Conservation (phyloP, 116 monocot species). For the Phalaenopsis hybrid region DNA sequence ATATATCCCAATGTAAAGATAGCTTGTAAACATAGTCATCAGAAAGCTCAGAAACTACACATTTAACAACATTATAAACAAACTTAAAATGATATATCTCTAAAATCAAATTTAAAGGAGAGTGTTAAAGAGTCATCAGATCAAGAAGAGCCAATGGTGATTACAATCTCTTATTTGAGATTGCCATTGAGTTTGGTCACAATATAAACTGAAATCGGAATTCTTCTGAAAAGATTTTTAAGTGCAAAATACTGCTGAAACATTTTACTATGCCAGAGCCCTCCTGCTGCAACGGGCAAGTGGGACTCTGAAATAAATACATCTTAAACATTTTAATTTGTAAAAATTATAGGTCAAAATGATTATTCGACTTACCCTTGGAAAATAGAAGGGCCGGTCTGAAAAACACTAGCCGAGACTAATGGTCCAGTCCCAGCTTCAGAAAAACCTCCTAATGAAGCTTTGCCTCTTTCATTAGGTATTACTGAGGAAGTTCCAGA, state of each 20-base stretch:
- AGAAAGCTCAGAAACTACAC: no score
- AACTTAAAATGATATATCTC: no score
- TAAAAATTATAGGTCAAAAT: neutral
- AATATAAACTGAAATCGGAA: neutral
- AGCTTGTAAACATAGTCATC: no score
- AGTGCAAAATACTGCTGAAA: neutral
- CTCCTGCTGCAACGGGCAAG: neutral
- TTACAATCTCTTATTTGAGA: neutral
- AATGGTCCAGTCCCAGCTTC: conserved; percentile 26
- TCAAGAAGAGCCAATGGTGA: neutral
- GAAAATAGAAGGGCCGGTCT: conserved; percentile 63
- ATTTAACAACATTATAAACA: no score
- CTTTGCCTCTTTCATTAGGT: conserved; percentile 6
- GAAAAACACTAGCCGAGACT: conserved; percentile 25
- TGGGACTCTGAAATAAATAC: neutral
- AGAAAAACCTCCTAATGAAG: conserved; percentile 30
- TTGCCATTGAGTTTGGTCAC: neutral
- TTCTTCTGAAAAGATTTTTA: neutral
- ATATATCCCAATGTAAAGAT: no score
- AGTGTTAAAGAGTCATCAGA: no score
- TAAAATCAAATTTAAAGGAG: no score
- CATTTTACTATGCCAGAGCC: neutral
- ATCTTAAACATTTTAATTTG: neutral
- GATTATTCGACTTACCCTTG: conserved; percentile 44
- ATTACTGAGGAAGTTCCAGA: conserved; percentile 15